A percentile compares a stretch with the other conserved stretches of the same genome.
Evolutionary conservation across 2,329 filamentous ascomycete species (phyloP).

Genomic region (Diaporthe aspalathi): DNA sequence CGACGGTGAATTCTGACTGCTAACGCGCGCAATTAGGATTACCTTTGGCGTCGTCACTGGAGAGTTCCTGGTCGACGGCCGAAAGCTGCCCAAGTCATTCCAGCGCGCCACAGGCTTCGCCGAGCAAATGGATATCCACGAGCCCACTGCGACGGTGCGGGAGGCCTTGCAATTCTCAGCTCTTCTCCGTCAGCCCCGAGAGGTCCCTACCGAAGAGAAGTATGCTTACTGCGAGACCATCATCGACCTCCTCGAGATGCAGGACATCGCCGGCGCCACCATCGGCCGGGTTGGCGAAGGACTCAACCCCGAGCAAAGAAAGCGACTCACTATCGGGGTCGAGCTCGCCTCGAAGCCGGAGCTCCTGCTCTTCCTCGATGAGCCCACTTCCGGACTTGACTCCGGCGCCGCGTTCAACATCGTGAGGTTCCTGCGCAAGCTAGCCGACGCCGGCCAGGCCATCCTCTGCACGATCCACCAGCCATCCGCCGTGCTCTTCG

Average conservation of each 20-base stretch:
- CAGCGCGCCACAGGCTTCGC: conserved; percentile 78
- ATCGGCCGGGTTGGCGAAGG: conserved; percentile 77
- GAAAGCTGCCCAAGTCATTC: conserved; percentile 72
- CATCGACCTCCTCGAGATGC: conserved; percentile 76
- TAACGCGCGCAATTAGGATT: background rate
- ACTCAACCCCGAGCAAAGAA: conserved; percentile 59
- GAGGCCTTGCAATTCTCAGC: conserved; percentile 76
- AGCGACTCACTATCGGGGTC: conserved; percentile 78
- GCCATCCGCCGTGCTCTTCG: conserved; percentile 55
- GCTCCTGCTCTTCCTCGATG: conserved; percentile 79
- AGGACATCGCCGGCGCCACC: conserved; percentile 76
- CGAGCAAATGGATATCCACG: conserved; percentile 77
- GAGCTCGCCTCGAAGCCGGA: conserved; percentile 79
- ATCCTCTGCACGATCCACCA: conserved; percentile 60
- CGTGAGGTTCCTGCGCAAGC: conserved; percentile 74
- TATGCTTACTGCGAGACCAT: conserved; percentile 75
- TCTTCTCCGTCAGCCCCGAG: conserved; percentile 71
- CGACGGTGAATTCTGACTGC: background rate
- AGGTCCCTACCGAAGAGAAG: conserved; percentile 70
- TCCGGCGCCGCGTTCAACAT: conserved; percentile 80
- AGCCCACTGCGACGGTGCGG: conserved; percentile 73
- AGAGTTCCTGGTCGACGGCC: conserved; percentile 66
- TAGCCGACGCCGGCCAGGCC: conserved; percentile 58
- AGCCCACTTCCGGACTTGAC: conserved; percentile 80
- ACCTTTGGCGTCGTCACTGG: conserved; percentile 71